Conservation (phyloP, 345 rosid genomes). For the Kernera saxatilis region DNA sequence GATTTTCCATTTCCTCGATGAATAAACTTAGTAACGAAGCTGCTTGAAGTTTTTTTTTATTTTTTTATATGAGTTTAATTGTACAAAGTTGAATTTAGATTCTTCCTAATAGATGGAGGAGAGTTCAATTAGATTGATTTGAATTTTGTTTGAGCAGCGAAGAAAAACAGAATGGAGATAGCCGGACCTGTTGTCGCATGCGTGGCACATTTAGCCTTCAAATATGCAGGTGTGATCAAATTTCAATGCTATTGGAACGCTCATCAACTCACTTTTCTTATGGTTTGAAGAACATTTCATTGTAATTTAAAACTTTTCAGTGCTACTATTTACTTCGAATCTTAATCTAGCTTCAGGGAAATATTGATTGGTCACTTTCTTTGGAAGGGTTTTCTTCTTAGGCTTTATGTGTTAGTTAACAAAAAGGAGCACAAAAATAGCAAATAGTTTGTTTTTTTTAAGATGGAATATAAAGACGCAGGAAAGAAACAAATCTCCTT, state of each 20-base stretch:
- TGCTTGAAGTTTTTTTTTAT: too few relatives aligned
- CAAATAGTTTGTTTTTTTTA: too few relatives aligned
- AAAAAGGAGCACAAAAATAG: background rate
- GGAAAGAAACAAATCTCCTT: background rate
- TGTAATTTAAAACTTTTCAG: background rate
- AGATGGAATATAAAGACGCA: too few relatives aligned
- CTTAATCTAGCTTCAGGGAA: background rate
- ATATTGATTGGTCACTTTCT: background rate
- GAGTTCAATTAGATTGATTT: background rate
- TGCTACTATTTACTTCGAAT: background rate
- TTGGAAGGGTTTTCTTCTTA: background rate
- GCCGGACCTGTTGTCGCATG: conserved; percentile 59
- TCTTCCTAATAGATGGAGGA: background rate
- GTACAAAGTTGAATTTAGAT: background rate
- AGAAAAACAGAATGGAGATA: conserved; percentile 54
- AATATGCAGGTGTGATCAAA: conserved; percentile 52
- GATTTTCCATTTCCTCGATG: background rate
- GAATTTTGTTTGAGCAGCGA: conserved; percentile 42
- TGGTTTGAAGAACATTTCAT: background rate
- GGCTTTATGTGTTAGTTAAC: background rate
- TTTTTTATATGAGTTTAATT: too few relatives aligned
- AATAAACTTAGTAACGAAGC: background rate
- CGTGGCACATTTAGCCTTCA: conserved; percentile 69
- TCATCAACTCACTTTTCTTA: background rate
- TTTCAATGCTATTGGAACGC: background rate